Conservation (phyloP, 1,284 basidiomycete genomes). For the Malassezia equina region DNA sequence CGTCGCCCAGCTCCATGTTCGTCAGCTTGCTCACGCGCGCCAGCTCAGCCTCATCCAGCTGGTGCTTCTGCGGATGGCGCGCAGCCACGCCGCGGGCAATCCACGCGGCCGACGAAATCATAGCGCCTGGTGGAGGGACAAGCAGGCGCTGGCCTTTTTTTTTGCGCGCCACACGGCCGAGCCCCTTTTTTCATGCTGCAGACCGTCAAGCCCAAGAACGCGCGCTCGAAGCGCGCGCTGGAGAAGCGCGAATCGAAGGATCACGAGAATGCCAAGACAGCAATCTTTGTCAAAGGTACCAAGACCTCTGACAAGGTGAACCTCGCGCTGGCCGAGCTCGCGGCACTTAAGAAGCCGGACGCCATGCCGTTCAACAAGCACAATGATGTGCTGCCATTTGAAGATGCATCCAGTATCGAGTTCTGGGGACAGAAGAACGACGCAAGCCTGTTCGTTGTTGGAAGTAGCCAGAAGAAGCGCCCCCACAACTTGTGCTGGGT, state of each 20-base stretch:
- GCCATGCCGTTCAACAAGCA: constrained; percentile 90
- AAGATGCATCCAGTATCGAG: constrained; percentile 65
- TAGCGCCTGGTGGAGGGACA: constrained; percentile 14
- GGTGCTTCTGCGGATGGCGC: constrained; percentile 73
- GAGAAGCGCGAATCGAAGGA: constrained; percentile 79
- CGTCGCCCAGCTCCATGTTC: constrained; percentile 76
- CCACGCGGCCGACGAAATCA: constrained; percentile 59
- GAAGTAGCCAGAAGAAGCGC: constrained; percentile 86
- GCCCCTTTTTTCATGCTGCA: constrained; percentile 25
- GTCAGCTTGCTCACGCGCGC: constrained; percentile 80
- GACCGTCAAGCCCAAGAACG: constrained; percentile 75
- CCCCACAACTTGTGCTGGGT: constrained; percentile 79
- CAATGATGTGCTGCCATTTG: constrained; percentile 83
- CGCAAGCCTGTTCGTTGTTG: constrained; percentile 78
- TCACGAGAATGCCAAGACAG: constrained; percentile 65
- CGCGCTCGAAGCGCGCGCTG: constrained; percentile 84
- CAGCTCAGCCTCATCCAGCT: constrained; percentile 80
- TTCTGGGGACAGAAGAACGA: constrained; percentile 95
- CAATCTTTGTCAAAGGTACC: constrained; percentile 81
- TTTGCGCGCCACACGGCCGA: background rate
- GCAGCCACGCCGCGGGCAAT: constrained; percentile 70
- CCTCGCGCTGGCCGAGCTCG: constrained; percentile 66
- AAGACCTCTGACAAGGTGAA: constrained; percentile 72
- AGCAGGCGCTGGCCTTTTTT: background rate
- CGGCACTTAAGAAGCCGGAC: constrained; percentile 50